phyloP scores from a whole-genome alignment of 1,139 yeast genomes.

The Kazachstania sp. region DNA sequence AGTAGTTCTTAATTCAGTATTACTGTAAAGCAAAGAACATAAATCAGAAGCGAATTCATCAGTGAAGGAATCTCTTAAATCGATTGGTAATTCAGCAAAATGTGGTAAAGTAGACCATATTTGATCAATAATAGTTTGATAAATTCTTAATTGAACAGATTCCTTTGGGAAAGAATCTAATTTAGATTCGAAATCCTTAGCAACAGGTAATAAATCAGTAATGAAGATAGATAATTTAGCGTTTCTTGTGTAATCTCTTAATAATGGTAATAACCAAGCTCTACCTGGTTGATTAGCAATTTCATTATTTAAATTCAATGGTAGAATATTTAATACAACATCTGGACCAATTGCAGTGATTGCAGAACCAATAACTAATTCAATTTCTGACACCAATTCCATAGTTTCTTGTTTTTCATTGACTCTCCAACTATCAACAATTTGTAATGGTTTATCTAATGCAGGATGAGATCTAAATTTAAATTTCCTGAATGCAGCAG shows the following conservation, averaged over 20 bases:
- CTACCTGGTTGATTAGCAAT: slow-evolving; percentile 54
- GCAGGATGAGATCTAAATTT: slow-evolving; percentile 67
- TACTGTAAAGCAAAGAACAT: slow-evolving; percentile 65
- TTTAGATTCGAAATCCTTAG: slow-evolving; percentile 45
- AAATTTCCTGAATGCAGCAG: slow-evolving; percentile 56
- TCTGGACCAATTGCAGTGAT: slow-evolving; percentile 81
- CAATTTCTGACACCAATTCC: slow-evolving; percentile 72
- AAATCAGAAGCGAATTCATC: slow-evolving; percentile 71
- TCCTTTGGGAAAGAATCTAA: slow-evolving; percentile 35
- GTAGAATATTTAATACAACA: slow-evolving; percentile 61
- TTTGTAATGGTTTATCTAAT: slow-evolving; percentile 54
- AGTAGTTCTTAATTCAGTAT: slow-evolving; percentile 64
- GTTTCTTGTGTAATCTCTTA: slow-evolving; percentile 75
- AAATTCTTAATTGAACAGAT: slow-evolving; percentile 64
- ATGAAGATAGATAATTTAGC: slow-evolving; percentile 61
- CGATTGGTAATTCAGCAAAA: slow-evolving; percentile 81
- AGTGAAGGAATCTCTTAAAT: slow-evolving; percentile 53
- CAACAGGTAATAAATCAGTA: slow-evolving; percentile 57
- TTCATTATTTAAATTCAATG: slow-evolving; percentile 60
- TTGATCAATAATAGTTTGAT: slow-evolving; percentile 79
- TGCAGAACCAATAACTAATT: slow-evolving; percentile 69
- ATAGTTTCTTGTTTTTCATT: slow-evolving; percentile 53
- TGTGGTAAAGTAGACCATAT: slow-evolving; percentile 87
- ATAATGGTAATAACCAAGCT: slow-evolving; percentile 91
- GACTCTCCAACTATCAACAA: slow-evolving; percentile 82